Evolutionary conservation across 768 basidiomycete species (phyloP), one percentile per base, ranked within the genome.

Genomic region (Thelephora aurantiotincta): DNA sequence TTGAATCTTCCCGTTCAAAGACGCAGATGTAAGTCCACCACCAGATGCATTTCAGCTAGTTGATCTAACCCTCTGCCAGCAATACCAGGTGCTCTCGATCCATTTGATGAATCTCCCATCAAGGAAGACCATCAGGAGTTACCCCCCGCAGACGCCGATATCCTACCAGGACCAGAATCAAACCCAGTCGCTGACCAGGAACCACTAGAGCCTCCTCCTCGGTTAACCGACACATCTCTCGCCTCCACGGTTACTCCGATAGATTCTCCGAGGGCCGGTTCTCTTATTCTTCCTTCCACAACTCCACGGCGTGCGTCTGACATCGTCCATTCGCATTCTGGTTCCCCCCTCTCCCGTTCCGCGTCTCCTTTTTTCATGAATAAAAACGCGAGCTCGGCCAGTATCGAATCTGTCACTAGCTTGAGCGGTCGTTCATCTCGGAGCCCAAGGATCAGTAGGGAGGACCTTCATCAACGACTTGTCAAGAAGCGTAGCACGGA

Each of bases 401-500:
- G 57, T 46, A 43, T 59, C 9, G 49, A 51, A 2, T 55, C 52
- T 33, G 46, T 50, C 11, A 50, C 51, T 5, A 54, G 52, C 26
- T 44, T 53, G 14, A 51, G 30, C 3, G 61, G 50, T 53, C 63
- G 42, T 50, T 57, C 55, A 12, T 47, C 55, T 23, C 42, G 53
- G 2, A 68, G 66, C 45, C 65, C 65, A 20, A 66, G 74, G 38
- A 76, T 80, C 49, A 77, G 64, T 46, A 68, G 70, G 23, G 75
- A 75, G 46, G 72, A 73, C 43, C 68, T 81, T 16, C 69, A 73
- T 50, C 62, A 69, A 46, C 66, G 73, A 33, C 56, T 78, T 45
- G 53, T 70, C 57, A 65, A 63, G 44, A 66, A 68, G 52, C 61
- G 66, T 48, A 73, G 71, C 37, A 56, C 60, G 38, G 67, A 74